Evolutionary conservation across 768 basidiomycete species (phyloP), one percentile per base, ranked within the genome.

Genomic region (Leccinellum luteum): DNA sequence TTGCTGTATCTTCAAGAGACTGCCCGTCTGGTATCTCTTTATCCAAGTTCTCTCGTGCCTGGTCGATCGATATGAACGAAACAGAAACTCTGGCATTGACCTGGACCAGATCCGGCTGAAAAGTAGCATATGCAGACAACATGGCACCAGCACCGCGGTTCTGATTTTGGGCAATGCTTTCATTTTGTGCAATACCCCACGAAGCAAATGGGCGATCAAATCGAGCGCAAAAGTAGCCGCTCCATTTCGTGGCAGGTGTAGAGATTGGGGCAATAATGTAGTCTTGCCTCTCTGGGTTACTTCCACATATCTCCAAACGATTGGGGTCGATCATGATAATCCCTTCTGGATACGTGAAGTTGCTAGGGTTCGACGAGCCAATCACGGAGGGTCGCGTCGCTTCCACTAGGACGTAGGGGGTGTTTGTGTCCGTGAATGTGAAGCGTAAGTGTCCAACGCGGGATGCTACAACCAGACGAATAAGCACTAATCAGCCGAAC

Each of bases 391-490:
- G 79, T 2, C 89, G 80, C 1, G 86, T 82, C 0, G 85, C 84
- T 66, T 91, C 86, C 12, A 92, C 66, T 19, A 90, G 73, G 48
- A 91, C 74, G 54, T 86, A 87, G 0, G 86, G 86, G 50, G 65
- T 12, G 6, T 61, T 51, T 6, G 75, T 73, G n/a, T 65, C 62
- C 8, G 69, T 68, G 73, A 89, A 91, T 0, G 84, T 85, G 69
- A 90, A 89, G 3, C 85, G 80, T 1, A 91, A 75, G 67, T 91
- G 87, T 0, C 86, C 89, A 3, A 88, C 87, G 8, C 87, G 81
- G 7, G 90, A 90, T 7, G 88, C 89, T 90, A 25, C 28, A 38
- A 31, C 35, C 35, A 54, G n/a, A 25, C 28, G 34, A 34, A 35
- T 30, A 54, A 13, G 15, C 21, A 52, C 15, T 47, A 43, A 31